Evolutionary conservation across 192 early-diverging fungal species (phyloP).

Genomic region (Backusella luteola): DNA sequence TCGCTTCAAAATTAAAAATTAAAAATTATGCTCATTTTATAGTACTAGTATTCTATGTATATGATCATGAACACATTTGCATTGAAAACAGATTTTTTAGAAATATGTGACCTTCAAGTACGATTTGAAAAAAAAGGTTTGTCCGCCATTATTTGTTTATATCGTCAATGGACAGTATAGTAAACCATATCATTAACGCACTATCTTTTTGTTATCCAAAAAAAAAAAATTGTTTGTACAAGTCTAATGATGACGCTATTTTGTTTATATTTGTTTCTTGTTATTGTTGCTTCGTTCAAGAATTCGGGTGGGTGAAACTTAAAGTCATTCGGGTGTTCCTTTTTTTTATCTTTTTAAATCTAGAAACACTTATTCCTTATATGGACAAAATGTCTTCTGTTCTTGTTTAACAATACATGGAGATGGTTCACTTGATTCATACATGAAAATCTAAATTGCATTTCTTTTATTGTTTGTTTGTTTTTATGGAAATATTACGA

Average conservation of each 20-base stretch:
- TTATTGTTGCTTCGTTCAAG: neutral
- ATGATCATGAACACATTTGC: neutral
- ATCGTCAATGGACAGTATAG: neutral
- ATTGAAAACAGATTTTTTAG: neutral
- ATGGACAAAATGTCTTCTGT: neutral
- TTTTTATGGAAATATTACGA: neutral
- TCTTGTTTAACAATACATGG: neutral
- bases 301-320: neutral
- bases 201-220: neutral
- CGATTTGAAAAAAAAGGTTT: neutral
- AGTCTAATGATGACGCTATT: neutral
- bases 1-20: no score
- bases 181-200: neutral
- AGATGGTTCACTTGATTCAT: no score
- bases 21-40: no score
- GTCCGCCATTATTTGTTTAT: neutral
- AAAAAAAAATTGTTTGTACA: neutral
- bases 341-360: neutral
- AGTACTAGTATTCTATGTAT: no score
- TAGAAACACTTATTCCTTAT: neutral
- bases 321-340: neutral
- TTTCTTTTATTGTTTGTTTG: neutral
- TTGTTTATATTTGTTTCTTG: neutral
- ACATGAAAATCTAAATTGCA: no score
- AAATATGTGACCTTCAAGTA: no score